These are phyloP conservation scores for Moesziomyces sp. DNA, from an alignment of 1,284 basidiomycete species.

Conservation along the genomic window DNA sequence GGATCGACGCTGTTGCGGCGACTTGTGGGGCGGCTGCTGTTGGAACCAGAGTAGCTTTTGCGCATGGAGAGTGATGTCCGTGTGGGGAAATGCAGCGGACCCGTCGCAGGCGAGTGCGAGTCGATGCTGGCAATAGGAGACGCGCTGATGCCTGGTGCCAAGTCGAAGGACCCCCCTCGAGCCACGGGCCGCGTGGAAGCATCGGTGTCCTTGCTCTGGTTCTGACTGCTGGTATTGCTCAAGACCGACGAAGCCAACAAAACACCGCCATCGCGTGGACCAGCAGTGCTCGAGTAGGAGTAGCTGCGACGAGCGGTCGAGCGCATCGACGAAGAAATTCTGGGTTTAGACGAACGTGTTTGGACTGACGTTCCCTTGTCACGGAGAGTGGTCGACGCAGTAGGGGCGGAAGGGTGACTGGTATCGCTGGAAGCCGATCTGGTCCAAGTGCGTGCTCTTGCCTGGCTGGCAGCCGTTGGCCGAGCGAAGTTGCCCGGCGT, in stretches of 20 bases:
- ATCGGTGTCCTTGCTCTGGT: conserved; percentile 10
- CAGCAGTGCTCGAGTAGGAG: conserved; percentile 28
- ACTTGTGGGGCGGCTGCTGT: conserved; percentile 25
- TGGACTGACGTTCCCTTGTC: conserved; percentile 5
- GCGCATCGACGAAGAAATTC: conserved; percentile 16
- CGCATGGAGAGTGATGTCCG: conserved; percentile 39
- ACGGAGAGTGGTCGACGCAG: conserved; percentile 4
- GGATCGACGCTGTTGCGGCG: conserved; percentile 35
- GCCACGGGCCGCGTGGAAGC: conserved; percentile 2
- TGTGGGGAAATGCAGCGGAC: conserved; percentile 38
- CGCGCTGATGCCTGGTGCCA: conserved; percentile 8
- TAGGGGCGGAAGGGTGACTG: conserved; percentile 5
- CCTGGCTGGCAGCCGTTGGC: conserved; percentile 53
- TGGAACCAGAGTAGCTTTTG: conserved; percentile 29
- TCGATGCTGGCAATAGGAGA: conserved; percentile 8
- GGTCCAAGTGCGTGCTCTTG: conserved; percentile 33
- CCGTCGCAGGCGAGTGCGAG: neutral
- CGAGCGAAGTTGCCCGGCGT: conserved; percentile 37
- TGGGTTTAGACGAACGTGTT: conserved; percentile 11
- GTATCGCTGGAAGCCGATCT: conserved; percentile 31
- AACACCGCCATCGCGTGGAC: conserved; percentile 6
- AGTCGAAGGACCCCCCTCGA: conserved; percentile 18
- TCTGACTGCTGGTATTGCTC: neutral
- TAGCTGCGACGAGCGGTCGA: conserved; percentile 28
- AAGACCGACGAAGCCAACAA: neutral